A percentile compares a stretch with the other conserved stretches of the same genome.
These are phyloP conservation scores for Angomonas desouzai DNA, from an alignment of 208 protist genomes.

Conservation along the genomic window DNA sequence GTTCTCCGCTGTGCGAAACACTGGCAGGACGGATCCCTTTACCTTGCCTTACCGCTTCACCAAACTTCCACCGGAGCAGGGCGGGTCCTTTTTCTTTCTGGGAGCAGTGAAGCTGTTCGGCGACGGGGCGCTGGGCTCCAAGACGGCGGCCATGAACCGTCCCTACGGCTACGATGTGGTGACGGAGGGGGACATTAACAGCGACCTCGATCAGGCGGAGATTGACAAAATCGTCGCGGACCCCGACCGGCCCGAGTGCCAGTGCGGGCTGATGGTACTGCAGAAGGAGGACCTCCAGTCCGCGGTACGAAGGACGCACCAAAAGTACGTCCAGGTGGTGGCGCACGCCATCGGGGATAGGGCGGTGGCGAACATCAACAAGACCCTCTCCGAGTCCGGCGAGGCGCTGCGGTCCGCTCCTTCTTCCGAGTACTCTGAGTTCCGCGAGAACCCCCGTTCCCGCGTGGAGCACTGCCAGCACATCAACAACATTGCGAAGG, in stretches of 20 bases:
- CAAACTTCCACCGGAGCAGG: constrained; percentile 19
- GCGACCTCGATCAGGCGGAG: constrained; percentile 33
- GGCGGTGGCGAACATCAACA: constrained; percentile 44
- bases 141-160: constrained; percentile 53
- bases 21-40: constrained; percentile 31
- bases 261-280: constrained; percentile 44
- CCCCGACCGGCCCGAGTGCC: constrained; percentile 16
- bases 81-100: constrained; percentile 38
- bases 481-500: constrained; percentile 31
- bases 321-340: constrained; percentile 32
- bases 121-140: constrained; percentile 60
- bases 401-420: constrained; percentile 12
- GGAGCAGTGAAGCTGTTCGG: constrained; percentile 57
- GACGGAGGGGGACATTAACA: constrained; percentile 46
- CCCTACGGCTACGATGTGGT: constrained; percentile 34
- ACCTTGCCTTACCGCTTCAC: constrained; percentile 44
- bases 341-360: constrained; percentile 70
- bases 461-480: constrained; percentile 73
- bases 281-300: constrained; percentile 25
- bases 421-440: constrained; percentile 15
- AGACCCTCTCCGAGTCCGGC: constrained; percentile 26
- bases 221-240: constrained; percentile 18
- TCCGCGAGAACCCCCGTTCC: constrained; percentile 34
- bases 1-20: constrained; percentile 22
- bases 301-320: constrained; percentile 22